These are phyloP conservation scores for Orbilia ellipsospora DNA, from an alignment of 2,329 filamentous ascomycete genomes.

Conservation along the genomic window DNA sequence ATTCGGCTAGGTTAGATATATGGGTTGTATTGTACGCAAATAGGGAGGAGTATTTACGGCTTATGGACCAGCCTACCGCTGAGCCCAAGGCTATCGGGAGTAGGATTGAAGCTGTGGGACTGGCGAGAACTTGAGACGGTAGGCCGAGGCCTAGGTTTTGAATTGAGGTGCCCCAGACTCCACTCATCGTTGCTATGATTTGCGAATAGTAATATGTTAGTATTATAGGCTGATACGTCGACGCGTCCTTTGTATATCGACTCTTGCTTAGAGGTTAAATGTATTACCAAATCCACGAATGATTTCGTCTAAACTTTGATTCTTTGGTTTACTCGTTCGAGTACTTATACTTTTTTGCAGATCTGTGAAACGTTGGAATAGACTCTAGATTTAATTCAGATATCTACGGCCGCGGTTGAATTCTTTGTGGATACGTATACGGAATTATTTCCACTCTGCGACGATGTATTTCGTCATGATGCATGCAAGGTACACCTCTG, in stretches of 20 bases:
- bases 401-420: constrained; percentile 21
- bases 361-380: background rate
- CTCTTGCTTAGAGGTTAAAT: too few species aligned
- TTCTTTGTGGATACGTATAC: background rate
- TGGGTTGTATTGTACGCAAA: background rate
- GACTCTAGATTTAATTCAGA: background rate
- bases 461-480: constrained; percentile 53
- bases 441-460: constrained; percentile 11
- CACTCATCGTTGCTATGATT: constrained; percentile 10
- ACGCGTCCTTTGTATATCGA: too few species aligned
- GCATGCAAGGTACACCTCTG: constrained; percentile 35
- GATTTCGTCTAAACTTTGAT: too few species aligned
- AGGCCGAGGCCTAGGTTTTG: constrained; percentile 62
- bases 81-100: constrained; percentile 73
- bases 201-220: too few species aligned
- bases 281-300: background rate
- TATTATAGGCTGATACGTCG: too few species aligned
- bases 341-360: background rate
- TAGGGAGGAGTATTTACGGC: constrained; percentile 29
- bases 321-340: background rate
- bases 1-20: background rate
- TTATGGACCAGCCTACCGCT: constrained; percentile 44
- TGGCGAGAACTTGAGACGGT: constrained; percentile 76
- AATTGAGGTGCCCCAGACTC: constrained; percentile 30
- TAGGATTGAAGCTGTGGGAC: constrained; percentile 77